phyloP scores from a whole-genome alignment of 495 filamentous ascomycete species.

The Xylaria telfairii region DNA sequence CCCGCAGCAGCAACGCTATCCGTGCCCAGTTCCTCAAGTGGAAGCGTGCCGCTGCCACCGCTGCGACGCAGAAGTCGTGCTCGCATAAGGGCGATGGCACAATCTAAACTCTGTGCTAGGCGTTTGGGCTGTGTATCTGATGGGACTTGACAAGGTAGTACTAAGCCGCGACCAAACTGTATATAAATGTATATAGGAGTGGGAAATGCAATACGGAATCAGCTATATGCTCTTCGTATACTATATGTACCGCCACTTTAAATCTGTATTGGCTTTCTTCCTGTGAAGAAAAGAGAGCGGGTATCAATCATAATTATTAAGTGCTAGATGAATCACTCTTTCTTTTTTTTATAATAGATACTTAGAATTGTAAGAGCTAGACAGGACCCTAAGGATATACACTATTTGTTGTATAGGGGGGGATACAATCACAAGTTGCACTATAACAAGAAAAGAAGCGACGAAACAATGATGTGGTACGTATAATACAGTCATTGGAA shows the following conservation, averaged over 20 bases:
- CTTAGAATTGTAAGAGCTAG: neutral
- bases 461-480: neutral
- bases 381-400: neutral
- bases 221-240: neutral
- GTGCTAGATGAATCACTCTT: neutral
- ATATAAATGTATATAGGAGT: constrained; percentile 3
- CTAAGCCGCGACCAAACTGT: neutral
- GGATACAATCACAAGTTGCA: neutral
- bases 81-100: neutral
- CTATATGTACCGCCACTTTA: neutral
- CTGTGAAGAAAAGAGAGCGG: neutral
- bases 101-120: neutral
- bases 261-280: neutral
- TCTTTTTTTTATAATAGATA: neutral
- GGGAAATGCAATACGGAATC: neutral
- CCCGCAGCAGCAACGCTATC: constrained; percentile 21
- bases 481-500: neutral
- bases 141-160: neutral
- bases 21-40: constrained; percentile 23
- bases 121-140: neutral
- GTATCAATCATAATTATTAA: neutral
- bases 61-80: constrained; percentile 18
- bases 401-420: neutral
- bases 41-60: constrained; percentile 10
- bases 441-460: neutral